phyloP scores from a whole-genome alignment of 306 rosid genomes.

The Acmispon strigosus region DNA sequence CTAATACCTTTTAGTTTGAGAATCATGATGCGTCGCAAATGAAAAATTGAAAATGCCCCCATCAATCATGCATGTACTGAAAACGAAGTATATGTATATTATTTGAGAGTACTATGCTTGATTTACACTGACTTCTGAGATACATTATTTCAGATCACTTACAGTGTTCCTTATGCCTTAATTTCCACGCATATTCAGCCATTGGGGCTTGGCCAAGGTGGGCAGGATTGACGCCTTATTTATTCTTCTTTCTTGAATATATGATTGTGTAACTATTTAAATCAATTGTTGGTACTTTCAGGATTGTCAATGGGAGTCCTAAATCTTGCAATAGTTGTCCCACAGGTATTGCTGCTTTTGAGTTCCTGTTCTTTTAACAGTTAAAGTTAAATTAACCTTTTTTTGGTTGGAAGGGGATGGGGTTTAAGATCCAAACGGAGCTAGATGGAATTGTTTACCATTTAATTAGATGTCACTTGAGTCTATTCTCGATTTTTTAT shows the following conservation, averaged over 20 bases:
- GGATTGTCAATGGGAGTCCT: constrained; percentile 94
- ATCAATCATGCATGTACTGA: not conserved
- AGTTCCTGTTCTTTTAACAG: not conserved
- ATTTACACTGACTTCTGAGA: constrained; percentile 13
- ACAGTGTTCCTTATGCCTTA: constrained; percentile 91
- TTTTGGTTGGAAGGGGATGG: not conserved
- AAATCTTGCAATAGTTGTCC: constrained; percentile 83
- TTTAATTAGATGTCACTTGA: not conserved
- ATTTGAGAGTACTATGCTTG: not conserved
- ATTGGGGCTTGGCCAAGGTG: constrained; percentile 94
- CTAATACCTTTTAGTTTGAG: not conserved
- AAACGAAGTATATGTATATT: not conserved
- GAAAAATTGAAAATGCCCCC: not conserved
- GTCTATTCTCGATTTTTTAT: too few species aligned
- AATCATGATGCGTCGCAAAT: not conserved
- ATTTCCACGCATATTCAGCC: constrained; percentile 72
- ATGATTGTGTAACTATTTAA: constrained; percentile 14
- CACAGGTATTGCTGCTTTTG: constrained; percentile 58
- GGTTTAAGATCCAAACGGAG: not conserved
- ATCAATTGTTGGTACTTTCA: constrained; percentile 37
- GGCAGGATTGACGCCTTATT: constrained; percentile 5
- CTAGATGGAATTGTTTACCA: not conserved
- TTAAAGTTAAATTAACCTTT: not conserved
- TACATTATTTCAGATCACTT: constrained; percentile 72
- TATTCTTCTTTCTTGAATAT: constrained; percentile 13